Base-by-base conservation (phyloP, 129 eudicot species). In the Ambrosia artemisiifolia region DNA sequence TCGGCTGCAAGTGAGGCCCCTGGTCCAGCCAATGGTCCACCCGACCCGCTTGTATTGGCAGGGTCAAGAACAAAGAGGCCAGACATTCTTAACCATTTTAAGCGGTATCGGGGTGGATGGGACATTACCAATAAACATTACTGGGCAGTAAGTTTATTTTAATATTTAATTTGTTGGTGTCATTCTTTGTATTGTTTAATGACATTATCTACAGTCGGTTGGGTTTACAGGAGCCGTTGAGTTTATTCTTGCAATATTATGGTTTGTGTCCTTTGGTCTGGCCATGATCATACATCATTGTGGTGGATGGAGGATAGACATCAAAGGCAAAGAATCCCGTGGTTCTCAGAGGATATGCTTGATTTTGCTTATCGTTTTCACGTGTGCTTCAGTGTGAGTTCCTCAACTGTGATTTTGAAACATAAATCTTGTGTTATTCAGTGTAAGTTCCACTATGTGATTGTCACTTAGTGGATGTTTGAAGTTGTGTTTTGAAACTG, bases 141-240 rank as follows among this genome's bases (percentile, higher is more conserved):
- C 83, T 91, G 95, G 95, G 96, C 97, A 71, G 97, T 88, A 88
- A 88, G 97, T 77, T 49, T 65, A 43, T 24, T 13, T 54, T 4
- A 54, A 10, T 6, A 18, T 53, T 46, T 18, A 46, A 68, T 75
- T 16, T 16, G 9, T 43, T 14, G 32, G 11, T n/a, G n/a, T 12
- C 32, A 40, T 42, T 56, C 28, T 7, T 51, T 51, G 57, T 7
- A 6, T 53, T 18, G 60, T 71, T 65, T 75, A 69, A 59, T 56
- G 69, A 69, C 72, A 63, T 49, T 76, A 54, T 73, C 53, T 72
- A 65, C 94, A 94, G 98, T 94, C 96, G 63, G 99, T 90, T 81
- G 97, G 96, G 64, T 94, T 88, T 80, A 94, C 99, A 66, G 97
- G 97, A 17, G 92, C 86, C 30, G 82, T 84, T 70, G 99, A 88